These are phyloP conservation scores for Barnettozyma wickerhamii DNA, from an alignment of 805 yeast genomes.

Conservation along the genomic window DNA sequence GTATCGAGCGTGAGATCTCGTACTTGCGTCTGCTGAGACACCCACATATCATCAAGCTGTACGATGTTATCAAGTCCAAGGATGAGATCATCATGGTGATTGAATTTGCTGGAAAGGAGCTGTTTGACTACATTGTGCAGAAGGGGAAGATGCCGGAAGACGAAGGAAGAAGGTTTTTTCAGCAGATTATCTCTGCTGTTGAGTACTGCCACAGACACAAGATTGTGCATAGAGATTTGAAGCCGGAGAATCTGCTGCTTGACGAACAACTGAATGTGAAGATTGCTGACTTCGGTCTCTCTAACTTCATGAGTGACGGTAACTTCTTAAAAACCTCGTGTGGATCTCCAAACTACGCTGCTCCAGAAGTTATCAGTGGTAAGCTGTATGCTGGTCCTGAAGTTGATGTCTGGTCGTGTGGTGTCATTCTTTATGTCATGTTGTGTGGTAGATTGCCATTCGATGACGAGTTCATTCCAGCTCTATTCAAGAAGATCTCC, in stretches of 20 bases:
- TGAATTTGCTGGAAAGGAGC: slow-evolving; percentile 94
- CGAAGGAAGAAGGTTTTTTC: slow-evolving; percentile 91
- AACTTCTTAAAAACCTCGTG: slow-evolving; percentile 91
- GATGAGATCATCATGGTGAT: slow-evolving; percentile 97
- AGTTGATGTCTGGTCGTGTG: slow-evolving; percentile 97
- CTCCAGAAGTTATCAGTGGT: slow-evolving; percentile 95
- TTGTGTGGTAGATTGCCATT: slow-evolving; percentile 92
- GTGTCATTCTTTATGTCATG: slow-evolving; percentile 94
- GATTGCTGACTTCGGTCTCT: slow-evolving; percentile 93
- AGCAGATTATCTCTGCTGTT: slow-evolving; percentile 93
- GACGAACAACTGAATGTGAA: slow-evolving; percentile 91
- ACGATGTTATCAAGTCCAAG: slow-evolving; percentile 91
- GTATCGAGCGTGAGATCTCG: slow-evolving; percentile 91
- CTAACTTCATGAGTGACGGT: slow-evolving; percentile 97
- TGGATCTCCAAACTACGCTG: slow-evolving; percentile 96
- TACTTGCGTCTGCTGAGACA: slow-evolving; percentile 84
- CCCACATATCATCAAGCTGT: slow-evolving; percentile 92
- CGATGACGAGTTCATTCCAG: slow-evolving; percentile 95
- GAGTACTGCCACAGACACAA: slow-evolving; percentile 96
- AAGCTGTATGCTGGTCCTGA: slow-evolving; percentile 97
- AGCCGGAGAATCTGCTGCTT: slow-evolving; percentile 87
- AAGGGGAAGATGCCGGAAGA: slow-evolving; percentile 88
- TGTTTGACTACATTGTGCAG: slow-evolving; percentile 93
- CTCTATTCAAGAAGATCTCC: slow-evolving; percentile 84
- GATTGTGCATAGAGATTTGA: slow-evolving; percentile 93